Conservation (phyloP, 768 basidiomycete genomes). For the Russula dissimulans region DNA sequence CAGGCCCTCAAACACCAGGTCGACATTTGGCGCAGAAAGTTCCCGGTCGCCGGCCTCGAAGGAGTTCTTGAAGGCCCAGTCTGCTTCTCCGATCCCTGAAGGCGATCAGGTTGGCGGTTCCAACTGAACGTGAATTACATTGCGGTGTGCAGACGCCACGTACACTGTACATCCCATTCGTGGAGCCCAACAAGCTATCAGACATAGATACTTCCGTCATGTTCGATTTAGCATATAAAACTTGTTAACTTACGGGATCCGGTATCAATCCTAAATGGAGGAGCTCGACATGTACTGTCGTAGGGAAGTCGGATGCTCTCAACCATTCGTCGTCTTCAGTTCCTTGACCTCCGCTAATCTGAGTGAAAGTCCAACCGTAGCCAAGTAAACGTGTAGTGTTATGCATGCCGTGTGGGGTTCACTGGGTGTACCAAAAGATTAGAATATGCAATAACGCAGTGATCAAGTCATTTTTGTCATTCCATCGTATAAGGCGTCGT, state of each 20-base stretch:
- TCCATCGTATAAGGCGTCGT: not conserved
- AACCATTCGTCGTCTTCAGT: slow-evolving; percentile 56
- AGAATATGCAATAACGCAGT: not conserved
- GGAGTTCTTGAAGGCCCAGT: slow-evolving; percentile 73
- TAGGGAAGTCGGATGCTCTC: slow-evolving; percentile 57
- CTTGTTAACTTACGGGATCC: slow-evolving; percentile 56
- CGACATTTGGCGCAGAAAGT: slow-evolving; percentile 40
- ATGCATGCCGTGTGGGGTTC: slow-evolving; percentile 18
- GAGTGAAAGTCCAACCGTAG: slow-evolving; percentile 58
- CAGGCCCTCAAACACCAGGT: slow-evolving; percentile 83
- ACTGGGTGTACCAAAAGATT: slow-evolving; percentile 1
- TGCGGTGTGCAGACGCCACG: slow-evolving; percentile 19
- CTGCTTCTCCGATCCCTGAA: slow-evolving; percentile 79
- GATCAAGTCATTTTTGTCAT: not conserved
- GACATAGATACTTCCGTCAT: slow-evolving; percentile 7
- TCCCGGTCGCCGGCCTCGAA: slow-evolving; percentile 46
- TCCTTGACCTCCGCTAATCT: slow-evolving; percentile 50
- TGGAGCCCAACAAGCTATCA: slow-evolving; percentile 62
- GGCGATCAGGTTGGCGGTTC: not conserved
- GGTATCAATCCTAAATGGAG: slow-evolving; percentile 64
- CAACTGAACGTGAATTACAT: not conserved
- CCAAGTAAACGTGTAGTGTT: slow-evolving; percentile 26
- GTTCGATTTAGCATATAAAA: not conserved
- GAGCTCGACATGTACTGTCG: slow-evolving; percentile 82
- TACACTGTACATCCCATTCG: slow-evolving; percentile 91